A percentile compares a stretch with the other conserved stretches of the same genome.
These are phyloP conservation scores for Lycium barbarum DNA, from an alignment of 257 asterid species.

Conservation along the genomic window DNA sequence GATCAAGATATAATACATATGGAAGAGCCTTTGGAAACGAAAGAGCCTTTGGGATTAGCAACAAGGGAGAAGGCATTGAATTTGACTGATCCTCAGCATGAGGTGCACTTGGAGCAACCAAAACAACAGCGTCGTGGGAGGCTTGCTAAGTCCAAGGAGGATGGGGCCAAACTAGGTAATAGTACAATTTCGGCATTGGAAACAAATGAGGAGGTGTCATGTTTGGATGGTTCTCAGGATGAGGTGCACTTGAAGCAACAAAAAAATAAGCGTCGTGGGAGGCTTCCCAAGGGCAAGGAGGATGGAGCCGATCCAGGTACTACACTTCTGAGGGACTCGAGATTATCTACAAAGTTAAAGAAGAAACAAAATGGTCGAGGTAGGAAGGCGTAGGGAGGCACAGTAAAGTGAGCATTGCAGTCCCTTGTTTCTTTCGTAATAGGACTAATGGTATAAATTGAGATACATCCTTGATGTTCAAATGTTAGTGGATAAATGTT, in stretches of 20 bases:
- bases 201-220: not conserved
- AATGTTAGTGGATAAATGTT: not conserved
- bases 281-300: slow-evolving; percentile 26
- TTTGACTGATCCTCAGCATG: not conserved
- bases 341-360: not conserved
- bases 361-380: not conserved
- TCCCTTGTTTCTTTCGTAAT: not conserved
- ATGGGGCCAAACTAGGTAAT: not conserved
- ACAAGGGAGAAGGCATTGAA: not conserved
- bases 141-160: slow-evolving; percentile 12
- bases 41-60: not conserved
- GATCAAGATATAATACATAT: not conserved
- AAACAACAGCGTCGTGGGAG: slow-evolving; percentile 1
- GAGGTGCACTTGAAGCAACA: slow-evolving; percentile 28
- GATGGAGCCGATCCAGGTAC: not conserved
- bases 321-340: not conserved
- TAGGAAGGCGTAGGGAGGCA: slow-evolving; percentile 25
- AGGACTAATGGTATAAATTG: not conserved
- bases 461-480: not conserved
- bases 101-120: slow-evolving; percentile 16
- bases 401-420: not conserved
- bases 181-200: not conserved
- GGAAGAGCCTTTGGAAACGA: not conserved
- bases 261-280: not conserved
- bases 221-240: slow-evolving; percentile 1